Evolutionary conservation across 192 early-diverging fungal species (phyloP).

Genomic region (Rhizoclosmatium sp.): DNA sequence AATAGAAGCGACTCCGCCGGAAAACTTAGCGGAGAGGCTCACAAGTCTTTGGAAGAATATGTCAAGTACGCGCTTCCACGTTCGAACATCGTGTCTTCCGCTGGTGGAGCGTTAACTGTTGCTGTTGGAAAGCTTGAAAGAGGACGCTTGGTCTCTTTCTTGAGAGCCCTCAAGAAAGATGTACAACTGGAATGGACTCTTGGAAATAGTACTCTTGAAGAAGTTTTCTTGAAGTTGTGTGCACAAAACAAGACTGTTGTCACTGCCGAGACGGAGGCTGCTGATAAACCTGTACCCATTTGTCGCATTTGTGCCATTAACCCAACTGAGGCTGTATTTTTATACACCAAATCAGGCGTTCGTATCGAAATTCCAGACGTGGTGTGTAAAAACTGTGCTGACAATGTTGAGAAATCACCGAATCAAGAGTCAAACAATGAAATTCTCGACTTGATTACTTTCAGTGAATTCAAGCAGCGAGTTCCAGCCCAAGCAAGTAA

Average conservation of each 20-base stretch:
- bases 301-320: constrained; percentile 34
- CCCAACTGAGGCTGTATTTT: constrained; percentile 33
- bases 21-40: background rate
- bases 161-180: constrained; percentile 36
- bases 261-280: constrained; percentile 18
- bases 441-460: background rate
- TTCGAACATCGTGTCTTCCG: constrained; percentile 39
- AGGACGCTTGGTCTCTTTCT: constrained; percentile 37
- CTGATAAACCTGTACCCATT: background rate
- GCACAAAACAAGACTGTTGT: constrained; percentile 39
- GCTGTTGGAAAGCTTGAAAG: constrained; percentile 33
- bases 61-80: constrained; percentile 42
- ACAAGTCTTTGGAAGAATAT: constrained; percentile 16
- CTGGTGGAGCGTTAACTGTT: constrained; percentile 40
- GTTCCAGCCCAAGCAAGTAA: background rate
- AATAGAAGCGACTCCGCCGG: constrained; percentile 1
- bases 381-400: constrained; percentile 40
- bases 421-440: background rate
- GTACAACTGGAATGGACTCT: constrained; percentile 45
- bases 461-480: background rate
- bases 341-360: constrained; percentile 38
- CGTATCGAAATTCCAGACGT: constrained; percentile 36
- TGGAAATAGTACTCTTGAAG: constrained; percentile 45
- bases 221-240: constrained; percentile 47
- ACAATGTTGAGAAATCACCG: background rate